Conservation (phyloP, 2,329 filamentous ascomycete genomes). For the Chaetomiaceae sp. region DNA sequence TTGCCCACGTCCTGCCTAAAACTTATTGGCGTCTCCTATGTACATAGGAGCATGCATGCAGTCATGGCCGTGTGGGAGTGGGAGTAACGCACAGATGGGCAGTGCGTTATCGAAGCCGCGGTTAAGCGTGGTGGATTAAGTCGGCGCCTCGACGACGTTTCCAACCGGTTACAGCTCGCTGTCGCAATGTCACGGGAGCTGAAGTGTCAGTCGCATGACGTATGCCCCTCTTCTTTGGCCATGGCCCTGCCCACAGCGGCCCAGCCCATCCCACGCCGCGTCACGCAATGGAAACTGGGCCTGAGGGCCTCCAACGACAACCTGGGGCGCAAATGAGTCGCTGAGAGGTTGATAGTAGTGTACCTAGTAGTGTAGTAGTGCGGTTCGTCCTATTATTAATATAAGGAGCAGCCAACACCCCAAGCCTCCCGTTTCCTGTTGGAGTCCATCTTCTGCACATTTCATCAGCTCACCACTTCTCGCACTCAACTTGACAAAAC, state of each 20-base stretch:
- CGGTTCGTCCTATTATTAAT: conserved; percentile 5
- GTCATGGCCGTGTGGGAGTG: no score
- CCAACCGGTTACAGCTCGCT: neutral
- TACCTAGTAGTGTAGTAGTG: no score
- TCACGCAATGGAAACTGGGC: conserved; percentile 14
- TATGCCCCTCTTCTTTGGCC: conserved; percentile 18
- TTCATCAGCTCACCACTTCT: no score
- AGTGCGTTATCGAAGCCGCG: neutral
- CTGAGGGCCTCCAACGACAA: conserved; percentile 12
- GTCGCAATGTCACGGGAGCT: neutral
- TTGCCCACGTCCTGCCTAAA: no score
- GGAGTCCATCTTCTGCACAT: no score
- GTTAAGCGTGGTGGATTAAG: neutral
- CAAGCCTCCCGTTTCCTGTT: neutral
- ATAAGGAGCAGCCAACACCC: conserved; percentile 16
- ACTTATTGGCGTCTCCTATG: no score
- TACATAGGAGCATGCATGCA: no score
- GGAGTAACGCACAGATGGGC: no score
- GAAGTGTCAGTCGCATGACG: conserved; percentile 21
- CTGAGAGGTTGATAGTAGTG: no score
- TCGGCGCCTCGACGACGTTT: no score
- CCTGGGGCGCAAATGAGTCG: conserved; percentile 7
- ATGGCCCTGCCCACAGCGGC: no score
- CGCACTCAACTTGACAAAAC: neutral
- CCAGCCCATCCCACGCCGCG: conserved; percentile 14